Evolutionary conservation across 352 stramenopile species (phyloP), one percentile per base, ranked within the genome.

Genomic region (Phytophthora tentaculata): DNA sequence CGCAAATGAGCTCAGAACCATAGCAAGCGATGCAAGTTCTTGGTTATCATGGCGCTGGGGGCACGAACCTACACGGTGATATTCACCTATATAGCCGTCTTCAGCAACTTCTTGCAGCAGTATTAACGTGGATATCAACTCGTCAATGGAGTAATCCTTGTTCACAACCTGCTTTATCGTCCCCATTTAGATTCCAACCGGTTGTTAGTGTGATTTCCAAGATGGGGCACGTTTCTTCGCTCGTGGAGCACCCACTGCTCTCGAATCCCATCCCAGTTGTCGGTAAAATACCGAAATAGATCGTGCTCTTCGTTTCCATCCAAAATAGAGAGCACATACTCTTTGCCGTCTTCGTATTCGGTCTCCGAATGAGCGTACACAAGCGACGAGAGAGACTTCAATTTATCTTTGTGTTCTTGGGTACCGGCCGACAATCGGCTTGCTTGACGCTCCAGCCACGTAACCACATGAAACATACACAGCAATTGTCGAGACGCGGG

Each of bases 131-230:
- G 51, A 55, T 5, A 67, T 48, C 0, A 59, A 5, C 13, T 56
- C 43, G 23, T 61, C 43, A 13, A 67, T 56, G 1, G 26, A 10
- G 3, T 37, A 22, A 19, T 47, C 29, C 5, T 41, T 50, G 10
- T 7, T 51, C 6, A 61, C 28, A 3, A 67, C 28, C 19, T 61
- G 6, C 39, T 67, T 67, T 26, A 51, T 26, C 28, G 4, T 0
- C 49, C 39, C 41, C 37, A 54, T 26, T 67, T 67, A 0, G 43
- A 50, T 19, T 67, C 60, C 9, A 67, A 13, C 1, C 41, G n/a
- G 12, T 61, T 67, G 43, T 61, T 67, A 0, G 60, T 67, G 16
- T 67, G 32, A 35, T 67, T 67, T 1, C 28, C 20, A 0, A 67
- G 43, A 23, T 67, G 41, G 1, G 51, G 9, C 1, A 60, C 48